Evolutionary conservation across 192 early-diverging fungal genomes (phyloP), one percentile per base, ranked within the genome.

Genomic region (Coemansia sp.): DNA sequence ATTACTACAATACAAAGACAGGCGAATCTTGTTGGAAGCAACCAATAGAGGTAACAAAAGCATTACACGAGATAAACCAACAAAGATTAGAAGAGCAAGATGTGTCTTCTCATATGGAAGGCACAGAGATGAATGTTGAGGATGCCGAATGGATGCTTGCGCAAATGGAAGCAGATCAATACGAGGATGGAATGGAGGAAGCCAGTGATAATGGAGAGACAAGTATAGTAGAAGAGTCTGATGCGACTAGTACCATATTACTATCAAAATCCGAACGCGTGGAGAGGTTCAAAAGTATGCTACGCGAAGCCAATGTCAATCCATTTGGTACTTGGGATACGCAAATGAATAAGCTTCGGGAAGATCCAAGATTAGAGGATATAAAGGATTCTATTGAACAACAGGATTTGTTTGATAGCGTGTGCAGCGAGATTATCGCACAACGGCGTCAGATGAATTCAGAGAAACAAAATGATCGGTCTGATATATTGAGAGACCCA

Each of bases 111-210:
- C 41, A 51, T 4, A 34, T 21, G 2, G 64, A 24, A 18, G 72
- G 72, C 6, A 72, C 69, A 0, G 78, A 81, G 38, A 67, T 75
- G 68, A 65, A 65, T 30, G 69, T 28, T 0, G 78, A 81, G 19
- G 78, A 81, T 26, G 78, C 73, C 2, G 78, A 81, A 47, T 81
- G 78, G 78, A 81, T 81, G 78, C 55, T 81, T 25, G 58, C 66
- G 26, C 72, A 81, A 54, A 81, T 81, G 72, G 59, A 50, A 6
- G 57, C 12, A 1, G 44, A 26, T 2, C 25, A 38, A 2, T 21
- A 34, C 12, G 51, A 71, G 31, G 63, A 60, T 12, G 53, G 24
- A 64, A 65, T 12, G 21, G 16, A 67, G 7, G 62, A 54, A 0
- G 9, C 23, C 7, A 23, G 22, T 7, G 41, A 56, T 14, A 26